Conservation (phyloP, 345 rosid species). For the Anacardium occidentale region DNA sequence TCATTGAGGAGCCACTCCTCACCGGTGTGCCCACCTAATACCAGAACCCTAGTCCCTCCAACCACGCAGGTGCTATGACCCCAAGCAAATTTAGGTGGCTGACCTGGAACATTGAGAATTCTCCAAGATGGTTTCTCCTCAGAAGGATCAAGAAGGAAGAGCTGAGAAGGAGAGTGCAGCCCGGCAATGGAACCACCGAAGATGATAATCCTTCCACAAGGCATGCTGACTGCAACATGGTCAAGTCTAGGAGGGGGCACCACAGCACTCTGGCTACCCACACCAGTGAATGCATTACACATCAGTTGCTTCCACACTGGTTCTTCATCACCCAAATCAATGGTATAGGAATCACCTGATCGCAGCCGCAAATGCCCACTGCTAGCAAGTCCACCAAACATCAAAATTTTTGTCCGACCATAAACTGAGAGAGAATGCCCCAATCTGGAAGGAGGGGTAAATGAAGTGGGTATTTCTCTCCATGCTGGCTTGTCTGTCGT, state of each 20-base stretch:
- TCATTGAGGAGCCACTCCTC: conserved; percentile 95
- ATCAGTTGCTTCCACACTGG: conserved; percentile 80
- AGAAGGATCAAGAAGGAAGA: conserved; percentile 69
- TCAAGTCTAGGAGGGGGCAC: conserved; percentile 91
- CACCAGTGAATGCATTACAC: conserved; percentile 50
- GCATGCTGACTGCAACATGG: conserved; percentile 95
- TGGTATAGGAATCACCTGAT: conserved; percentile 80
- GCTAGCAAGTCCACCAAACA: conserved; percentile 96
- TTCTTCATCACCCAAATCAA: conserved; percentile 68
- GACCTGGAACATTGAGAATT: conserved; percentile 74
- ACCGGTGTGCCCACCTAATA: conserved; percentile 87
- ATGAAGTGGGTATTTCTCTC: conserved; percentile 77
- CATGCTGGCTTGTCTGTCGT: conserved; percentile 68
- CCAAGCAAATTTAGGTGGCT: conserved; percentile 90
- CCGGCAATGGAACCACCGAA: conserved; percentile 92
- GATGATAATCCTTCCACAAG: conserved; percentile 82
- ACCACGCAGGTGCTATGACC: conserved; percentile 94
- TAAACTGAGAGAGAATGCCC: conserved; percentile 90
- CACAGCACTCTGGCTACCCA: conserved; percentile 57
- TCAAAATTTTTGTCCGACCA: conserved; percentile 64
- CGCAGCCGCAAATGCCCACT: conserved; percentile 79
- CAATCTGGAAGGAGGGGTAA: conserved; percentile 82
- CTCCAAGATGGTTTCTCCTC: conserved; percentile 94
- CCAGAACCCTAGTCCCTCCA: conserved; percentile 88
- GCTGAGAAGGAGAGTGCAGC: conserved; percentile 82